Evolutionary conservation across 1,139 yeast genomes (phyloP).

Genomic region (Debaryomycetaceae sp.): DNA sequence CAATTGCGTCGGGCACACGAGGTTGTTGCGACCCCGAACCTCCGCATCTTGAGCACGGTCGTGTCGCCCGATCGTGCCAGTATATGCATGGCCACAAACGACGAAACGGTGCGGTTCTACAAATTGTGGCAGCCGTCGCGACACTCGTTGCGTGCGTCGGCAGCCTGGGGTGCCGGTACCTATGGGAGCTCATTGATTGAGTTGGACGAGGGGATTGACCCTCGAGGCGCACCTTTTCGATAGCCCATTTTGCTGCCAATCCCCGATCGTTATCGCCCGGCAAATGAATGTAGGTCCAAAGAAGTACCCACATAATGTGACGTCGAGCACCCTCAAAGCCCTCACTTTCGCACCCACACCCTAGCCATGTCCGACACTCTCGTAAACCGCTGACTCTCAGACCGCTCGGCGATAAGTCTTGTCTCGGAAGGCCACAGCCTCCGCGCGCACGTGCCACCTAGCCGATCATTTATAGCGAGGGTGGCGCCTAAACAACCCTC

Average conservation of each 20-base stretch:
- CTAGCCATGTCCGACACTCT: too few relatives aligned
- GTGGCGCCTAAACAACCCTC: too few relatives aligned
- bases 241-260: constrained; percentile 1
- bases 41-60: constrained; percentile 63
- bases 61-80: constrained; percentile 58
- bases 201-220: constrained; percentile 48
- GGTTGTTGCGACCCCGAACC: constrained; percentile 48
- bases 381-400: too few relatives aligned
- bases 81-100: constrained; percentile 72
- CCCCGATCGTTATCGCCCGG: background rate
- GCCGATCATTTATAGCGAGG: constrained; percentile 1
- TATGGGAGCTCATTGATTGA: constrained; percentile 61
- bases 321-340: background rate
- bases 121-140: constrained; percentile 54
- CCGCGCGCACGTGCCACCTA: too few relatives aligned
- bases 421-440: too few relatives aligned
- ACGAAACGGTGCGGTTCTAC: constrained; percentile 71
- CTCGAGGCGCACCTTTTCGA: constrained; percentile 13
- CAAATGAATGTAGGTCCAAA: background rate
- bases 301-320: background rate
- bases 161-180: constrained; percentile 30
- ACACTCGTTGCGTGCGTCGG: constrained; percentile 26
- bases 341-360: too few relatives aligned
- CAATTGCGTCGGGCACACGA: constrained; percentile 44
- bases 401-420: too few relatives aligned